These are phyloP conservation scores for Moesziomyces parantarcticus DNA, from an alignment of 1,284 basidiomycete species.

Conservation along the genomic window DNA sequence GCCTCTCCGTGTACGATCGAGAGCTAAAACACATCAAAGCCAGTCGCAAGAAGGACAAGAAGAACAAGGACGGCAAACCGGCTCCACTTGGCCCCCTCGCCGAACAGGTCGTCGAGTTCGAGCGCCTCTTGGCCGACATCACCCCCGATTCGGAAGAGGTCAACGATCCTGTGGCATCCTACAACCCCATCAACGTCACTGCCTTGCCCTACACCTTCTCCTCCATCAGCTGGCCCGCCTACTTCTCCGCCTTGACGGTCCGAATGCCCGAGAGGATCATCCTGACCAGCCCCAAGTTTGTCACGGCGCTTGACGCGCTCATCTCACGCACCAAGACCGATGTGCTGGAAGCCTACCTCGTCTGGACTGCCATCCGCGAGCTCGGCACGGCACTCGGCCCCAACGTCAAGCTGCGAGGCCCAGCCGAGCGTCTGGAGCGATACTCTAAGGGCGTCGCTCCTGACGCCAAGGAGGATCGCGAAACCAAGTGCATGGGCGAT, in stretches of 20 bases:
- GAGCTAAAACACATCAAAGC: constrained; percentile 69
- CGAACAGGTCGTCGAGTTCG: constrained; percentile 80
- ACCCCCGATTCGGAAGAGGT: constrained; percentile 74
- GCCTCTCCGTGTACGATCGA: constrained; percentile 75
- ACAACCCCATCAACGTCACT: constrained; percentile 85
- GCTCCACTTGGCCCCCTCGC: constrained; percentile 74
- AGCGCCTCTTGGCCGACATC: constrained; percentile 81
- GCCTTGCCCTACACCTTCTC: constrained; percentile 73
- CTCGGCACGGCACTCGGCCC: constrained; percentile 56
- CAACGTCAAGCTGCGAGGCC: constrained; percentile 66
- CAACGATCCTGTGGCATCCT: constrained; percentile 81
- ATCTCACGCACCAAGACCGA: constrained; percentile 77
- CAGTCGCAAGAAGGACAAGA: constrained; percentile 71
- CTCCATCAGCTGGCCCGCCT: constrained; percentile 82
- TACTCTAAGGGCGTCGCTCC: constrained; percentile 83
- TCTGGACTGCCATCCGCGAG: constrained; percentile 64
- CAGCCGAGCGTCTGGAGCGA: constrained; percentile 75
- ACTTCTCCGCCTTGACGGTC: constrained; percentile 85
- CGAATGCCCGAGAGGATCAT: constrained; percentile 72
- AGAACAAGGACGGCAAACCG: constrained; percentile 68
- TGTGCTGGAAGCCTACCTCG: constrained; percentile 86
- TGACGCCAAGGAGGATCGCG: constrained; percentile 83
- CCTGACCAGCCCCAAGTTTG: constrained; percentile 84
- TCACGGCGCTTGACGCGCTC: constrained; percentile 77
- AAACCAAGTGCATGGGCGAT: constrained; percentile 73